A percentile compares a stretch with the other conserved stretches of the same genome.
phyloP scores from a whole-genome alignment of 164 flowering plant species.

The Stephania yunnanensis region DNA sequence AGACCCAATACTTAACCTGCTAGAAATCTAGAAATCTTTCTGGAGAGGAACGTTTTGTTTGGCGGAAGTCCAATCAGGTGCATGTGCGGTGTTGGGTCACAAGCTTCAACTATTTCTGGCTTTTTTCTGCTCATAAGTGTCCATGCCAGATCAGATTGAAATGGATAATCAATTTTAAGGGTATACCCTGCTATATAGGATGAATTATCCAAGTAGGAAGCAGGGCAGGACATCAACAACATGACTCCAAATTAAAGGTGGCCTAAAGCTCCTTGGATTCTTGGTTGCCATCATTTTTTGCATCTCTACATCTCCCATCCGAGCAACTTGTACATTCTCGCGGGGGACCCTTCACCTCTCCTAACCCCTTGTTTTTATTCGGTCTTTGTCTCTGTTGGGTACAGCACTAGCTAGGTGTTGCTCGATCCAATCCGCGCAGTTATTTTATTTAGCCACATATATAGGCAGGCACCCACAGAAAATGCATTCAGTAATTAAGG shows the following conservation, averaged over 20 bases:
- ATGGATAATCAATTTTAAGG: neutral
- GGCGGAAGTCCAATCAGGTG: too few species aligned
- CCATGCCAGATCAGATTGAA: neutral
- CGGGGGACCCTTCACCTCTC: too few species aligned
- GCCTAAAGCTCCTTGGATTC: neutral
- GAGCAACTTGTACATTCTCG: neutral
- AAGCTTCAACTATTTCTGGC: too few species aligned
- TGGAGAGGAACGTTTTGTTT: too few species aligned
- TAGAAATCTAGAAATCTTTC: too few species aligned
- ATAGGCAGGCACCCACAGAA: too few species aligned
- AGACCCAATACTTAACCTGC: too few species aligned
- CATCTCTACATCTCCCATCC: neutral
- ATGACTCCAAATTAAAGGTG: neutral
- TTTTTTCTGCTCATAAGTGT: neutral
- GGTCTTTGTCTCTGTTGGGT: too few species aligned
- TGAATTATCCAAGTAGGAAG: neutral
- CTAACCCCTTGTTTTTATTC: neutral
- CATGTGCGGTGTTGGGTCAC: too few species aligned
- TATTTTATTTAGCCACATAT: too few species aligned
- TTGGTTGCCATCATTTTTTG: neutral
- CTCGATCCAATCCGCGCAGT: neutral
- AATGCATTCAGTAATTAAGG: too few species aligned
- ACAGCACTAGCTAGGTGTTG: too few species aligned
- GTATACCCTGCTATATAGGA: neutral
- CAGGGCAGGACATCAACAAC: neutral